phyloP scores from a whole-genome alignment of 345 rosid genomes.

The Fremontodendron californicum region DNA sequence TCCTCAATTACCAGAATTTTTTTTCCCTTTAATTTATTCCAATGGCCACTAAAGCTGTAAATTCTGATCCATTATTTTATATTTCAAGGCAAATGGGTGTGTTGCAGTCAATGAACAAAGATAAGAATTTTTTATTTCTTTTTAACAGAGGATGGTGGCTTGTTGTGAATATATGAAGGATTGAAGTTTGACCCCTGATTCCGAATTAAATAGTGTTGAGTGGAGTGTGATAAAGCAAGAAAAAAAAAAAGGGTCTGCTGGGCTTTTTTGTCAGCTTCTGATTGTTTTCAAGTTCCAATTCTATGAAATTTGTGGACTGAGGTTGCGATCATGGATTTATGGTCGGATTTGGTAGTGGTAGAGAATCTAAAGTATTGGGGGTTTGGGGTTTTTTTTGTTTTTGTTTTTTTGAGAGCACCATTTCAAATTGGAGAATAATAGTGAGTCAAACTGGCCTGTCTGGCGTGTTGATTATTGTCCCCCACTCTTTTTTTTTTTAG shows the following conservation, averaged over 20 bases:
- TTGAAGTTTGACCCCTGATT: conserved; percentile 19
- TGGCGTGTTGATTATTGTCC: not conserved
- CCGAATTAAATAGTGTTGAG: not conserved
- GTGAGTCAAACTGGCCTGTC: not conserved
- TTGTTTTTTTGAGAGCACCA: too few relatives aligned
- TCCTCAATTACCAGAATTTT: conserved; percentile 1
- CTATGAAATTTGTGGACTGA: not conserved
- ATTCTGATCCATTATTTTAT: not conserved
- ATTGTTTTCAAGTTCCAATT: not conserved
- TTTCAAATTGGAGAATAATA: not conserved
- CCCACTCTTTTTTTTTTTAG: not conserved
- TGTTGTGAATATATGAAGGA: too few relatives aligned
- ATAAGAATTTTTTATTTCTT: too few relatives aligned
- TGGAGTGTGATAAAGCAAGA: not conserved
- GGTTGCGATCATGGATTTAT: not conserved
- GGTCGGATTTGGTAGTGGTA: not conserved
- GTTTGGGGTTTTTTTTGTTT: too few relatives aligned
- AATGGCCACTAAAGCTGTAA: conserved; percentile 19
- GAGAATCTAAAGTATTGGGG: not conserved
- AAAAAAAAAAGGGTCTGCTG: too few relatives aligned
- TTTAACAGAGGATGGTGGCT: too few relatives aligned
- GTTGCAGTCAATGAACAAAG: not conserved
- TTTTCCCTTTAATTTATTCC: conserved; percentile 23
- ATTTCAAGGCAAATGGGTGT: not conserved
- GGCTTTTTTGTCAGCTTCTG: not conserved